Evolutionary conservation across 139 green algal genomes (phyloP).

Genomic region (Picochlorum costavermella): DNA sequence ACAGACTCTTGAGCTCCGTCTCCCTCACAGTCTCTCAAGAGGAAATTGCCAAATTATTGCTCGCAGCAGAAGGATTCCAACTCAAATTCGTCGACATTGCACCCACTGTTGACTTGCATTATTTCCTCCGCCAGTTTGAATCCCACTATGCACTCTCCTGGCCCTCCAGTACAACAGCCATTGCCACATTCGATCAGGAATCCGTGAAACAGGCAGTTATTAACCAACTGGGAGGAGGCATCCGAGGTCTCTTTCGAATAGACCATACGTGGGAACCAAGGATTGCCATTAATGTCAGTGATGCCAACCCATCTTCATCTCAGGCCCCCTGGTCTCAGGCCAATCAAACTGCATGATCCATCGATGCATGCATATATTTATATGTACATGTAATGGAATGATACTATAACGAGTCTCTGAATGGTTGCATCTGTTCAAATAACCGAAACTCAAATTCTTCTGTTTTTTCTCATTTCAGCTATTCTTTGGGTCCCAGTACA

Average conservation of each 20-base stretch:
- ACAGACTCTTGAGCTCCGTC: conserved; percentile 25
- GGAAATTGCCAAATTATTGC: conserved; percentile 27
- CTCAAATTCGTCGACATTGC: conserved; percentile 37
- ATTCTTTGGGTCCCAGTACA: no score
- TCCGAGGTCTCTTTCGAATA: conserved; percentile 44
- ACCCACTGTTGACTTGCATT: conserved; percentile 26
- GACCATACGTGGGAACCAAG: no score
- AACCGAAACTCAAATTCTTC: no score
- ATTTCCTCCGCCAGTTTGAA: conserved; percentile 40
- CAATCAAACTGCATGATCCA: no score
- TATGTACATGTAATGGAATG: no score
- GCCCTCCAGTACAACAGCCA: not conserved
- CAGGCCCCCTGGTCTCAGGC: no score
- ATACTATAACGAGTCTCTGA: no score
- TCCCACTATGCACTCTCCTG: conserved; percentile 14
- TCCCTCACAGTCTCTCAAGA: conserved; percentile 13
- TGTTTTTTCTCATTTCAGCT: no score
- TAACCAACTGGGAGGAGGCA: conserved; percentile 34
- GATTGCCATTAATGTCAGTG: no score
- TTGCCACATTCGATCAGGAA: conserved; percentile 26
- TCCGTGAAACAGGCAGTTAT: conserved; percentile 19
- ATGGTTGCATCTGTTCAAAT: no score
- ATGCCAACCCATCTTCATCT: no score
- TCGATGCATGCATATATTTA: no score
- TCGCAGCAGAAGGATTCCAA: conserved; percentile 11